Evolutionary conservation across 2,329 filamentous ascomycete species (phyloP).

Genomic region (Westerdykella aurantiaca): DNA sequence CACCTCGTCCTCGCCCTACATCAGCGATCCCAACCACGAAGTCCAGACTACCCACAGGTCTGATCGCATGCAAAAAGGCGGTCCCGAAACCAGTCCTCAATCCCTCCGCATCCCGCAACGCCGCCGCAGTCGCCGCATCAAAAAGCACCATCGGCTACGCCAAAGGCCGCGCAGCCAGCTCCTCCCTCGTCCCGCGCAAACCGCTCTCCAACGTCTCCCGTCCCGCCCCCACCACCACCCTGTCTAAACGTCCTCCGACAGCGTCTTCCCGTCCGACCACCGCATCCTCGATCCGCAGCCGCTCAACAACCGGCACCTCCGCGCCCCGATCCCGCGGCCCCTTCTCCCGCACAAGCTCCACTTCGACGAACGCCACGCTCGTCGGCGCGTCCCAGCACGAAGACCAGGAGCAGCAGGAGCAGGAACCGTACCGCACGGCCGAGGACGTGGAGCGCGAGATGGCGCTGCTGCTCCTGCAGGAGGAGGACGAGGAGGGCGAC

Average conservation of each 20-base stretch:
- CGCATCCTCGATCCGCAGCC: conserved; percentile 7
- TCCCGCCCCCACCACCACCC: conserved; percentile 22
- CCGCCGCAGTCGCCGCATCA: conserved; percentile 61
- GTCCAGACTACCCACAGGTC: conserved; percentile 31
- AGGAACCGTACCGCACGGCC: conserved; percentile 18
- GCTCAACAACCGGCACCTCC: conserved; percentile 10
- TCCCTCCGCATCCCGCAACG: conserved; percentile 52
- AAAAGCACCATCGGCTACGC: conserved; percentile 80
- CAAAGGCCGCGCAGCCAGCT: conserved; percentile 59
- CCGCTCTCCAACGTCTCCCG: conserved; percentile 34
- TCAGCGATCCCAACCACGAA: conserved; percentile 39
- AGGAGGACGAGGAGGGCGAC: conserved; percentile 21
- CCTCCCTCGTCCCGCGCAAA: conserved; percentile 23
- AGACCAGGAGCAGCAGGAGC: conserved; percentile 9
- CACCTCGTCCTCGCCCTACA: conserved; percentile 24
- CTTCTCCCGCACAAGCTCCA: conserved; percentile 33
- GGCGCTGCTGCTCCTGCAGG: conserved; percentile 20
- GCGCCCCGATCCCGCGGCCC: conserved; percentile 11
- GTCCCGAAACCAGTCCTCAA: conserved; percentile 36
- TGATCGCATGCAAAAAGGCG: conserved; percentile 40
- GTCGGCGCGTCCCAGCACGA: conserved; percentile 15
- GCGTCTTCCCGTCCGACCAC: conserved; percentile 6
- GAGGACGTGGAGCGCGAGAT: conserved; percentile 33
- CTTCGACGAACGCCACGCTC: conserved; percentile 26
- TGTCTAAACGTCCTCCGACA: conserved; percentile 16